Evolutionary conservation across 139 green algal species (phyloP).

Genomic region (Bryopsis sp.): DNA sequence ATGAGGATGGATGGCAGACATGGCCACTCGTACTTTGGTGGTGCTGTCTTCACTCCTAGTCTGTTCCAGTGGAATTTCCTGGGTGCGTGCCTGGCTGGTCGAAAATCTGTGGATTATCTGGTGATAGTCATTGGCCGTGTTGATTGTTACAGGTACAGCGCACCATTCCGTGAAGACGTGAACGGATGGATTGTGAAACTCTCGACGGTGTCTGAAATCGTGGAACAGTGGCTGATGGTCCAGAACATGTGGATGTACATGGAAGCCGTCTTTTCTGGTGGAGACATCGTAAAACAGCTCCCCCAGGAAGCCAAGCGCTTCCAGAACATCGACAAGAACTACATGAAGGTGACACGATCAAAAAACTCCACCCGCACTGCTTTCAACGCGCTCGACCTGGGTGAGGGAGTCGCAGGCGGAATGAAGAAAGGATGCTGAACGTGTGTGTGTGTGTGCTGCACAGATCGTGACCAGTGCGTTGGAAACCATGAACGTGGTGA

Average conservation of each 20-base stretch:
- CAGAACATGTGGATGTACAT: constrained; percentile 96
- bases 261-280: constrained; percentile 89
- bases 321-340: constrained; percentile 93
- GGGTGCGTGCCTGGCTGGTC: not conserved
- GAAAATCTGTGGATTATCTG: not conserved
- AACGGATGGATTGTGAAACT: constrained; percentile 74
- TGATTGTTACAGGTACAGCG: constrained; percentile 44
- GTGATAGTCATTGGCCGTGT: not conserved
- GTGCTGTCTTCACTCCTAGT: not conserved
- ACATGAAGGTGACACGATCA: constrained; percentile 66
- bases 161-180: constrained; percentile 75
- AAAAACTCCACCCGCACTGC: no score
- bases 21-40: not conserved
- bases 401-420: not conserved
- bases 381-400: not conserved
- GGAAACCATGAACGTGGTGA: constrained; percentile 76
- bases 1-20: not conserved
- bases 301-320: constrained; percentile 91
- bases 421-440: no score
- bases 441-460: not conserved
- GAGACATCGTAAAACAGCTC: constrained; percentile 95
- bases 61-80: not conserved
- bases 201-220: constrained; percentile 74
- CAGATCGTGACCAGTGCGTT: constrained; percentile 72
- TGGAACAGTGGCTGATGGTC: constrained; percentile 91